A percentile compares a stretch with the other conserved stretches of the same genome.
These are phyloP conservation scores for Stromatinia cepivora DNA, from an alignment of 2,329 filamentous ascomycete species.

Conservation along the genomic window DNA sequence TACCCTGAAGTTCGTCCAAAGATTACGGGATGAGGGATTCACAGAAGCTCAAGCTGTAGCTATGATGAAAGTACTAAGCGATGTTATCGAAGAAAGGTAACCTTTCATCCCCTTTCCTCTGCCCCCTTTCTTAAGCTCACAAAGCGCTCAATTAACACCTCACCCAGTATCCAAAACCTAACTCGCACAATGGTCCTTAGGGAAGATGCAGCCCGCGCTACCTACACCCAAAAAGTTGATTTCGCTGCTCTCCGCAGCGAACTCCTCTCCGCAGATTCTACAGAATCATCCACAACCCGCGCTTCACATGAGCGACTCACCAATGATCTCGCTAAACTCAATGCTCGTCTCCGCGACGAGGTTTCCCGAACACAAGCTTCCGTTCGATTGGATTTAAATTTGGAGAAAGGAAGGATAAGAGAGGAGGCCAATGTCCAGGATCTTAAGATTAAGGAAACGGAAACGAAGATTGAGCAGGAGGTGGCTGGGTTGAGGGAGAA, in stretches of 20 bases:
- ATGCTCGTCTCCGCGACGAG: constrained; percentile 85
- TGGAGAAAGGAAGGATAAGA: constrained; percentile 93
- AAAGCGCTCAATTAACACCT: constrained; percentile 14
- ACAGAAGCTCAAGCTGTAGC: constrained; percentile 92
- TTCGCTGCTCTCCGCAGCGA: constrained; percentile 96
- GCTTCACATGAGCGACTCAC: constrained; percentile 88
- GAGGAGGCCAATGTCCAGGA: constrained; percentile 97
- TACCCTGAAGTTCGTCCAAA: constrained; percentile 94
- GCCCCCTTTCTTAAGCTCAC: too few relatives aligned
- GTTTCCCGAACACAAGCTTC: constrained; percentile 92
- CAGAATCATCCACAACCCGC: constrained; percentile 84
- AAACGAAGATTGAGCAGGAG: constrained; percentile 98
- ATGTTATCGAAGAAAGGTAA: constrained; percentile 93
- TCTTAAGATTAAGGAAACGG: constrained; percentile 97
- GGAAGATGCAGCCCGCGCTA: constrained; percentile 83
- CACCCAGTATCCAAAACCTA: constrained; percentile 81
- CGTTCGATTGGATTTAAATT: constrained; percentile 86
- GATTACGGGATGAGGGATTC: constrained; percentile 86
- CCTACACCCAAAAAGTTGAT: constrained; percentile 88
- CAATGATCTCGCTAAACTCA: constrained; percentile 93
- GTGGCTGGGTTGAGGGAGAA: constrained; percentile 87
- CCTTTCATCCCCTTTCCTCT: not conserved
- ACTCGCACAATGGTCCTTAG: constrained; percentile 97
- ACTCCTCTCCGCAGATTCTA: constrained; percentile 86
- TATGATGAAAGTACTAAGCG: constrained; percentile 97